Evolutionary conservation across 768 basidiomycete species (phyloP).

Genomic region (Psilocybe sp.): DNA sequence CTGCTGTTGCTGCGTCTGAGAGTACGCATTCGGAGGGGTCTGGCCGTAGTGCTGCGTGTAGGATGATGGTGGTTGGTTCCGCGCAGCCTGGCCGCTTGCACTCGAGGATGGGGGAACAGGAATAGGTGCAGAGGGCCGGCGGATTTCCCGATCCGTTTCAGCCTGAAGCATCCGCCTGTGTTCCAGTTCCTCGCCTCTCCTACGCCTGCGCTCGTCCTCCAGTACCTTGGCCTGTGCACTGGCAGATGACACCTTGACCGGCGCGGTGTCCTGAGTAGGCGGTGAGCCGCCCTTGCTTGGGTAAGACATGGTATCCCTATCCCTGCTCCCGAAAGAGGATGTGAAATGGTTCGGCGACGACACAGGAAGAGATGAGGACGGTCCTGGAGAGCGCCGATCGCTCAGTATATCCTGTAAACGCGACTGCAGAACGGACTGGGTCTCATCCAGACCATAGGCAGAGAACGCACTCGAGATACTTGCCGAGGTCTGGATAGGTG

Average conservation of each 20-base stretch:
- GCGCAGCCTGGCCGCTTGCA: slow-evolving; percentile 10
- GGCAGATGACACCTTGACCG: slow-evolving; percentile 36
- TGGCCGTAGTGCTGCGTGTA: not conserved
- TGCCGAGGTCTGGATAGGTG: slow-evolving; percentile 11
- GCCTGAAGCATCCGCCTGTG: slow-evolving; percentile 19
- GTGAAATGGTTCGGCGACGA: slow-evolving; percentile 24
- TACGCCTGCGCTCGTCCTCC: slow-evolving; percentile 36
- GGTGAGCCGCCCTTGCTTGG: slow-evolving; percentile 1
- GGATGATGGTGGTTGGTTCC: slow-evolving; percentile 9
- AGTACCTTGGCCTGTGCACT: slow-evolving; percentile 53
- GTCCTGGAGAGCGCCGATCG: slow-evolving; percentile 26
- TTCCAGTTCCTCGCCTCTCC: slow-evolving; percentile 21
- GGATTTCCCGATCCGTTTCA: slow-evolving; percentile 13
- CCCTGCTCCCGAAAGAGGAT: slow-evolving; percentile 13
- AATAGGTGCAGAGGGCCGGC: slow-evolving; percentile 1
- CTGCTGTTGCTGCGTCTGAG: no score
- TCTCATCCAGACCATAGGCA: slow-evolving; percentile 15
- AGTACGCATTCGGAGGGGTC: no score
- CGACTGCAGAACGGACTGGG: slow-evolving; percentile 29
- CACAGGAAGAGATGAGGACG: slow-evolving; percentile 42
- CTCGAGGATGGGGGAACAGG: slow-evolving; percentile 1
- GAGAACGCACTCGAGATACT: slow-evolving; percentile 9
- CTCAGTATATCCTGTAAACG: slow-evolving; percentile 47
- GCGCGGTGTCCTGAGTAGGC: slow-evolving; percentile 9
- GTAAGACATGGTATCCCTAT: slow-evolving; percentile 5